Evolutionary conservation across 768 basidiomycete genomes (phyloP).

Genomic region (Agaricus subrufescens): DNA sequence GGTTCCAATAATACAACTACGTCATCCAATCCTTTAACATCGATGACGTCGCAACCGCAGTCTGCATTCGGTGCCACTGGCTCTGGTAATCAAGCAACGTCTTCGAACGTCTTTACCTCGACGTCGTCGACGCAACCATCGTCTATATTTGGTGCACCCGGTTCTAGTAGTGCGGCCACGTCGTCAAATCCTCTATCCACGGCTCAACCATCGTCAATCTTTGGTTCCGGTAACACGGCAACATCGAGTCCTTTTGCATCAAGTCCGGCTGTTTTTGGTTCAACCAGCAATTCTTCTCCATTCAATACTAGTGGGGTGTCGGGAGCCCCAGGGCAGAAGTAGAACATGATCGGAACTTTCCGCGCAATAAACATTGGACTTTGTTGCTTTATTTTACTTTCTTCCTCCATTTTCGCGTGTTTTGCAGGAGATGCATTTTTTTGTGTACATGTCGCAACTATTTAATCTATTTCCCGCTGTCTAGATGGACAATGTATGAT

Average conservation of each 20-base stretch:
- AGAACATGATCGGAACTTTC: neutral
- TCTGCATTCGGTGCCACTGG: too few relatives aligned
- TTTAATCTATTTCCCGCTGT: neutral
- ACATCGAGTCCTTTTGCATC: neutral
- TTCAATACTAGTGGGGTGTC: neutral
- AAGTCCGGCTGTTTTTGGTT: neutral
- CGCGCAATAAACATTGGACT: neutral
- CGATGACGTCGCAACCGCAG: too few relatives aligned
- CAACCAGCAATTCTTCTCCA: neutral
- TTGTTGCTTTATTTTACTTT: neutral
- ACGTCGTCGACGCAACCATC: neutral
- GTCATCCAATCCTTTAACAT: neutral
- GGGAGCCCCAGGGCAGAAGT: slow-evolving; percentile 1
- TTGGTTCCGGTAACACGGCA: neutral
- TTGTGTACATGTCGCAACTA: slow-evolving; percentile 1
- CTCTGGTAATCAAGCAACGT: too few relatives aligned
- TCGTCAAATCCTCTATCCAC: neutral
- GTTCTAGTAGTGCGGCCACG: neutral
- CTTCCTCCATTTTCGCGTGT: neutral
- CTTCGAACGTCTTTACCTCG: neutral
- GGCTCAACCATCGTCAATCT: neutral
- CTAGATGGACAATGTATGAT: slow-evolving; percentile 4
- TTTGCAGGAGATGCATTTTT: neutral
- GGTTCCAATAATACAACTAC: neutral
- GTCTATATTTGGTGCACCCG: slow-evolving; percentile 2